phyloP scores from a whole-genome alignment of 1,284 basidiomycete genomes.

The Afroboletus lepidellus region DNA sequence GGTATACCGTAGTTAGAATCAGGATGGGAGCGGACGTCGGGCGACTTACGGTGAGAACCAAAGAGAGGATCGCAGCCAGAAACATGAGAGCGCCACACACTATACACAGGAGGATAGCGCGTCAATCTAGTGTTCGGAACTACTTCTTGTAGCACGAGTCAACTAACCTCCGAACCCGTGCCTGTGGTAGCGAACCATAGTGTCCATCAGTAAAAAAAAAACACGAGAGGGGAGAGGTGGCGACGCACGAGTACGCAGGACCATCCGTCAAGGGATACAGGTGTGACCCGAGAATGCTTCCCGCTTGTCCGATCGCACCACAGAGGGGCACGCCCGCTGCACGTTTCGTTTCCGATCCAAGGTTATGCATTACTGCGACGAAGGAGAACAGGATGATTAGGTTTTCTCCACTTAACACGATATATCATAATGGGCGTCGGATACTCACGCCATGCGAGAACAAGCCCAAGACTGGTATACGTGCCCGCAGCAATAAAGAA shows the following conservation, averaged over 20 bases:
- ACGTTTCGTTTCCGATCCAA: conserved; percentile 76
- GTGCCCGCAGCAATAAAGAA: conserved; percentile 71
- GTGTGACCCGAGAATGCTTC: conserved; percentile 71
- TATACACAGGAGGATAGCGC: background rate
- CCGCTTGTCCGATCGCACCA: conserved; percentile 74
- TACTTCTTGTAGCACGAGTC: background rate
- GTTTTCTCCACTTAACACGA: background rate
- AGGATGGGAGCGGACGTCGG: background rate
- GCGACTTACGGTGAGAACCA: background rate
- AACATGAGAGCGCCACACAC: conserved; percentile 59
- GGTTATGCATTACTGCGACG: conserved; percentile 61
- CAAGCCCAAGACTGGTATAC: conserved; percentile 64
- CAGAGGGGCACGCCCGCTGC: conserved; percentile 74
- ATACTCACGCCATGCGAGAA: conserved; percentile 70
- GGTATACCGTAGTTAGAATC: background rate
- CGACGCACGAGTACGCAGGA: conserved; percentile 57
- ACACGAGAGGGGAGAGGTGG: no score
- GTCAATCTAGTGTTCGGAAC: background rate
- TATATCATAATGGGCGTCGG: background rate
- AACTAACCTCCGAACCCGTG: conserved; percentile 29
- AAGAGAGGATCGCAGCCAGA: conserved; percentile 26
- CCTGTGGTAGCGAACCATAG: conserved; percentile 6
- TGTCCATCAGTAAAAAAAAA: conserved; percentile 1
- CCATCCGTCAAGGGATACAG: conserved; percentile 64
- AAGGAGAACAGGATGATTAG: background rate